phyloP scores from a whole-genome alignment of 2,329 filamentous ascomycete species.

The Sarocladiaceae sp. region DNA sequence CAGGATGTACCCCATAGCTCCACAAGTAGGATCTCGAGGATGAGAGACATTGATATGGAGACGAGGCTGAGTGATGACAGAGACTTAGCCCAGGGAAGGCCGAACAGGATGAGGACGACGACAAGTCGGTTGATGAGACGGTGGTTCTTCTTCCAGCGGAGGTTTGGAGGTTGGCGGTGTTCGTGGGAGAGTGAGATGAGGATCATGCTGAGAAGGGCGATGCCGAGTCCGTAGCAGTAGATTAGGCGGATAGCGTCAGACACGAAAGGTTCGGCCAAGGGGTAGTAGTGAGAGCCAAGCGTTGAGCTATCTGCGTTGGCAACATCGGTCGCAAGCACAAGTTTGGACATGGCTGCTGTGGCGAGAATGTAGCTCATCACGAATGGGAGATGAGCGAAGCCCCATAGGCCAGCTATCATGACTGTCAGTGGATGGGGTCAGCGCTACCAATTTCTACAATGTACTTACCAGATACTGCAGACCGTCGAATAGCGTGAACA shows the following conservation, averaged over 20 bases:
- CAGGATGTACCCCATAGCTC: conserved; percentile 48
- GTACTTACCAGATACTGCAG: conserved; percentile 35
- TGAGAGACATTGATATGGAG: conserved; percentile 37
- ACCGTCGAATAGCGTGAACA: conserved; percentile 57
- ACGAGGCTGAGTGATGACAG: conserved; percentile 44
- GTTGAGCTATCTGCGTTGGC: conserved; percentile 40
- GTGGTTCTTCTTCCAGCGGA: conserved; percentile 44
- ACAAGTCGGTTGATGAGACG: conserved; percentile 46
- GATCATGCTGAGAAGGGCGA: conserved; percentile 50
- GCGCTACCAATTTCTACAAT: neutral
- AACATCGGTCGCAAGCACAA: conserved; percentile 56
- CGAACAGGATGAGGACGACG: conserved; percentile 48
- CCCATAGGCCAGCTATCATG: conserved; percentile 46
- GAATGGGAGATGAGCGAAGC: conserved; percentile 54
- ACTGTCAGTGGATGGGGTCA: conserved; percentile 11
- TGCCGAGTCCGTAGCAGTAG: conserved; percentile 58
- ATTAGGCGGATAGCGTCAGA: conserved; percentile 53
- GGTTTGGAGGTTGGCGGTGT: conserved; percentile 46
- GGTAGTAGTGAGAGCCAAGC: conserved; percentile 46
- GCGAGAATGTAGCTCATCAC: conserved; percentile 59
- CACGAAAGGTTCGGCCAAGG: conserved; percentile 46
- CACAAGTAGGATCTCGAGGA: conserved; percentile 40
- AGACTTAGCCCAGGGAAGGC: conserved; percentile 45
- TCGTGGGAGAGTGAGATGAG: conserved; percentile 51
- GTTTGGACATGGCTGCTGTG: conserved; percentile 52